phyloP scores from a whole-genome alignment of 2,329 filamentous ascomycete species.

The Colletotrichum sp. region DNA sequence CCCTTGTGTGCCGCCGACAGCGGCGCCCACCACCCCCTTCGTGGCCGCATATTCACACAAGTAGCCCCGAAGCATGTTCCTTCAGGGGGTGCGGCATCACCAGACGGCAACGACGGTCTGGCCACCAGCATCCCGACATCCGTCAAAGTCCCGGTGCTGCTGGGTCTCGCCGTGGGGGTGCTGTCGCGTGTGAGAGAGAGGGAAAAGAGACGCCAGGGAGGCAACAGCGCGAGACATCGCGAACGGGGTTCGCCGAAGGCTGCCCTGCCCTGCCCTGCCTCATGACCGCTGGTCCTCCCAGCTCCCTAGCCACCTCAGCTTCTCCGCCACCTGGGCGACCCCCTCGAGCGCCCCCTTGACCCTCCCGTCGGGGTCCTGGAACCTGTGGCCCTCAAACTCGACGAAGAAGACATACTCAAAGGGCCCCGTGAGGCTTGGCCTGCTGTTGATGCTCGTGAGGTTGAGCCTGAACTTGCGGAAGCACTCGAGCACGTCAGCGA shows the following conservation, averaged over 20 bases:
- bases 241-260: neutral
- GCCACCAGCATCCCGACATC: neutral
- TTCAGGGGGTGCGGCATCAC: neutral
- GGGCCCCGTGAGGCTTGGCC: constrained; percentile 74
- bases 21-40: neutral
- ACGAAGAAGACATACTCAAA: constrained; percentile 98
- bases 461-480: constrained; percentile 79
- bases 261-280: neutral
- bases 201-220: neutral
- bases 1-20: neutral
- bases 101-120: neutral
- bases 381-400: constrained; percentile 75
- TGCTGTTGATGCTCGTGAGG: constrained; percentile 87
- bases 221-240: neutral
- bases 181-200: neutral
- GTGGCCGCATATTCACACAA: neutral
- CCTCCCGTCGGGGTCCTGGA: constrained; percentile 56
- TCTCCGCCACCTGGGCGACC: constrained; percentile 62
- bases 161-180: neutral
- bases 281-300: constrained; percentile 59
- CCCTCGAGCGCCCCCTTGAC: constrained; percentile 66
- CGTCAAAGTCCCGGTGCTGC: neutral
- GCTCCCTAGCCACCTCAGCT: constrained; percentile 73
- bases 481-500: constrained; percentile 80
- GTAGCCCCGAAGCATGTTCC: neutral